A percentile compares a stretch with the other conserved stretches of the same genome.
Conservation (phyloP, 2,329 filamentous ascomycete genomes). For the Colletotrichum eleusines region DNA sequence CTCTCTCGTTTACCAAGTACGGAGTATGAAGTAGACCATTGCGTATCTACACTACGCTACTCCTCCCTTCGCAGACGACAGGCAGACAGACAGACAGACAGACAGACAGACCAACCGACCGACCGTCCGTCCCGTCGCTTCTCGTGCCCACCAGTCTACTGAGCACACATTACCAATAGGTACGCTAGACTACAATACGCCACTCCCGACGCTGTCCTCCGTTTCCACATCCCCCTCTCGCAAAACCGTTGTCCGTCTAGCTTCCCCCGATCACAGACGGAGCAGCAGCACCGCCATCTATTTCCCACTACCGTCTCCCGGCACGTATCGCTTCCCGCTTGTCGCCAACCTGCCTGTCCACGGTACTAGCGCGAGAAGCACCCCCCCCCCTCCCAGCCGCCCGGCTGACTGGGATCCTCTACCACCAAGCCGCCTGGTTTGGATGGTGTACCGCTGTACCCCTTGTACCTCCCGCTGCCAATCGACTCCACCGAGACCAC, state of each 20-base stretch:
- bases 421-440: constrained; percentile 32
- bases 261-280: constrained; percentile 18
- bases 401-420: constrained; percentile 38
- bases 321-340: constrained; percentile 25
- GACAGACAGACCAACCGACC: constrained; percentile 1
- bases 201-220: constrained; percentile 9
- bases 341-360: constrained; percentile 29
- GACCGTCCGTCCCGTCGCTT: constrained; percentile 18
- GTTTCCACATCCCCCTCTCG: constrained; percentile 18
- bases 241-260: background rate
- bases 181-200: background rate
- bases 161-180: background rate
- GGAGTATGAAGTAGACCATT: background rate
- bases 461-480: constrained; percentile 39
- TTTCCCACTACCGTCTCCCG: constrained; percentile 19
- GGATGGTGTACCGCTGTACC: constrained; percentile 35
- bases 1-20: background rate
- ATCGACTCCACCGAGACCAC: constrained; percentile 36
- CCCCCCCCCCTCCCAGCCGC: constrained; percentile 37
- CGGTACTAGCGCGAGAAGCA: constrained; percentile 9
- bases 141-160: background rate
- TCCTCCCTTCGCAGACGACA: constrained; percentile 15
- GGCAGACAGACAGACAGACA: too few relatives aligned
- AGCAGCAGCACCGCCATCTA: constrained; percentile 10
- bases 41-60: background rate